Conservation (phyloP, 2,329 filamentous ascomycete species). For the Alternaria ethzedia region DNA sequence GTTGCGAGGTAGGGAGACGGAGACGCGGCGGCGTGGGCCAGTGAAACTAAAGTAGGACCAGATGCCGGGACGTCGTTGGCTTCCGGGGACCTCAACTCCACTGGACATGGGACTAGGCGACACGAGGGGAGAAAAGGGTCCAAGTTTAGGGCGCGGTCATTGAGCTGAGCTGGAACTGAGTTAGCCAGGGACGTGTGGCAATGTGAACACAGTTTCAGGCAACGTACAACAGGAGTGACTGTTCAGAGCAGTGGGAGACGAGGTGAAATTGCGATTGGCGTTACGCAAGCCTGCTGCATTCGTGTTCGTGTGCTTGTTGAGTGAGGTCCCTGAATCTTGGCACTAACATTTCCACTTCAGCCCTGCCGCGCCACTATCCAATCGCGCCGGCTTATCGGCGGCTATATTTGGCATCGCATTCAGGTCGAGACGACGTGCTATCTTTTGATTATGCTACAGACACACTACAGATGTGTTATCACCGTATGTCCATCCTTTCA, state of each 20-base stretch:
- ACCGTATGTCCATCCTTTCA: not conserved
- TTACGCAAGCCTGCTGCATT: constrained; percentile 21
- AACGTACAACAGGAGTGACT: constrained; percentile 18
- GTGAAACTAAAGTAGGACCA: constrained; percentile 61
- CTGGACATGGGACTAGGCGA: constrained; percentile 59
- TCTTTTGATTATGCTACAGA: not conserved
- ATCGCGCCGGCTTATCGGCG: constrained; percentile 8
- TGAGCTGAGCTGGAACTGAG: constrained; percentile 20
- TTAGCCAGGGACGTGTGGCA: constrained; percentile 19
- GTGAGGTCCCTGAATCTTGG: constrained; percentile 30
- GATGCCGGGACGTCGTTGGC: constrained; percentile 56
- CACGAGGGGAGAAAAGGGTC: constrained; percentile 25
- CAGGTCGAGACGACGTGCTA: not conserved
- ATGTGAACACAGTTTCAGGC: not conserved
- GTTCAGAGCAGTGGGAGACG: constrained; percentile 1
- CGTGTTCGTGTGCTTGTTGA: constrained; percentile 26
- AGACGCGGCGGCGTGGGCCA: constrained; percentile 59
- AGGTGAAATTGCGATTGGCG: constrained; percentile 15
- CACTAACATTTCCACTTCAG: constrained; percentile 14
- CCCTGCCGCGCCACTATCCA: constrained; percentile 7
- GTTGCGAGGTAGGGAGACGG: constrained; percentile 58
- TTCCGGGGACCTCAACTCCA: constrained; percentile 54
- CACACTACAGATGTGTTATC: not conserved
- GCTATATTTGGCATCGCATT: constrained; percentile 6
- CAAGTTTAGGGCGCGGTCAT: constrained; percentile 28